Conservation (phyloP, 2,329 filamentous ascomycete genomes). For the Diaporthe batatas region DNA sequence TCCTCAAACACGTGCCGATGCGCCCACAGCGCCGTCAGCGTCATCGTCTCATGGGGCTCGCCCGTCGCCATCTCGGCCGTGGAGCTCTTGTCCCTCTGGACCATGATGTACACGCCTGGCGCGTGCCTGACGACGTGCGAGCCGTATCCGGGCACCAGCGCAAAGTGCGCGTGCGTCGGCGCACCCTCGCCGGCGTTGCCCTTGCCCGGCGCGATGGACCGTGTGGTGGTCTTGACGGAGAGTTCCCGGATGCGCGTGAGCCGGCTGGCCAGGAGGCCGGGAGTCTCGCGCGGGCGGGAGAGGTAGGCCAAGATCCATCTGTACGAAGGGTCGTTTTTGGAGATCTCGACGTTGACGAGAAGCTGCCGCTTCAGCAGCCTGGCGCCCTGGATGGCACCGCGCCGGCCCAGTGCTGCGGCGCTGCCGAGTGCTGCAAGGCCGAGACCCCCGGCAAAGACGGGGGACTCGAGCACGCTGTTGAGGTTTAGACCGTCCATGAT, state of each 20-base stretch:
- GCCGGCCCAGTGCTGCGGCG: slow-evolving; percentile 83
- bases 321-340: slow-evolving; percentile 92
- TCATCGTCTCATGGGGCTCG: slow-evolving; percentile 93
- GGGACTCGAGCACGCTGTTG: slow-evolving; percentile 73
- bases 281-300: slow-evolving; percentile 79
- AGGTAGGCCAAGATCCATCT: slow-evolving; percentile 96
- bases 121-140: slow-evolving; percentile 89
- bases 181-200: slow-evolving; percentile 76
- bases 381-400: slow-evolving; percentile 79
- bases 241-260: slow-evolving; percentile 73
- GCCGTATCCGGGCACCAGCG: slow-evolving; percentile 91
- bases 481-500: slow-evolving; percentile 57
- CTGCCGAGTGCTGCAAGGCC: slow-evolving; percentile 92
- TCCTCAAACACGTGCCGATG: slow-evolving; percentile 91
- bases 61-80: slow-evolving; percentile 86
- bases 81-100: slow-evolving; percentile 86
- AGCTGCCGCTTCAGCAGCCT: slow-evolving; percentile 84
- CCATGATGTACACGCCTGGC: slow-evolving; percentile 83
- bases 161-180: slow-evolving; percentile 82
- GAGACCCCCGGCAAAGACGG: slow-evolving; percentile 79
- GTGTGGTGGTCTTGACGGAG: slow-evolving; percentile 66
- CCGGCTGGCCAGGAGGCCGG: slow-evolving; percentile 69
- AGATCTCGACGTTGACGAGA: slow-evolving; percentile 96
- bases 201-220: slow-evolving; percentile 67
- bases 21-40: slow-evolving; percentile 90